Evolutionary conservation across 2,329 filamentous ascomycete species (phyloP), one percentile per base, ranked within the genome.

Genomic region (Colletotrichum euphorbiae): DNA sequence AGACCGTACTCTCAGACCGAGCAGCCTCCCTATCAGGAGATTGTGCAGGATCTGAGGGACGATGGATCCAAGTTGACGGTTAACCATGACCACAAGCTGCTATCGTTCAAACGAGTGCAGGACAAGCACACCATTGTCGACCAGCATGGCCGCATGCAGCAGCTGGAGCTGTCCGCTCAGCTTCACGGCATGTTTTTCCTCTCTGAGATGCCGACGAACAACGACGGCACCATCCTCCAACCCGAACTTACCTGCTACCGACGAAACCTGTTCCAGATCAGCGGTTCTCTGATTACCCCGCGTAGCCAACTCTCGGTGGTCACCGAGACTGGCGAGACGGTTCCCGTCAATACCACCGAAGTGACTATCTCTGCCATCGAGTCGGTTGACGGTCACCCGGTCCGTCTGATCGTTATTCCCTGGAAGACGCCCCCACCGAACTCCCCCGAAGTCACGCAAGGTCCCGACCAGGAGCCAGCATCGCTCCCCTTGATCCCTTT

Each of bases 401-500:
- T 98, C 48, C 95, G 97, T 74, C 90, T 98, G 70, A 98, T 98
- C 71, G 96, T 96, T 7, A 97, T 98, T 68, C 95, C 95, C 1
- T 98, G 95, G 95, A 98, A 98, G 83, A 98, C 94, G 2, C 94
- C 94, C 1, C 93, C 92, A 31, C 93, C 92, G 57, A 93, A 91
- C 79, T 89, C 90, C 3, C 86, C 89, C n/a, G 88, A 91, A 71
- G 84, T 90, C 67, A 85, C 80, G 69, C 88, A 91, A 70, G 82
- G 82, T 2, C 83, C 83, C 0, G 95, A 98, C 77, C 94, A 95
- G 76, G 95, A 98, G 77, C 95, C 95, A 5, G 89, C 92, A 0
- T 87, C 93, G 1, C 90, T 97, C 67, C 93, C 93, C 1, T 80
- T 98, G 70, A 87, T 90, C 56, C 87, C 88, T 5, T 89, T 89